Base-by-base conservation (phyloP, 441 rosid genomes). In the Gossypium schwendimanii region DNA sequence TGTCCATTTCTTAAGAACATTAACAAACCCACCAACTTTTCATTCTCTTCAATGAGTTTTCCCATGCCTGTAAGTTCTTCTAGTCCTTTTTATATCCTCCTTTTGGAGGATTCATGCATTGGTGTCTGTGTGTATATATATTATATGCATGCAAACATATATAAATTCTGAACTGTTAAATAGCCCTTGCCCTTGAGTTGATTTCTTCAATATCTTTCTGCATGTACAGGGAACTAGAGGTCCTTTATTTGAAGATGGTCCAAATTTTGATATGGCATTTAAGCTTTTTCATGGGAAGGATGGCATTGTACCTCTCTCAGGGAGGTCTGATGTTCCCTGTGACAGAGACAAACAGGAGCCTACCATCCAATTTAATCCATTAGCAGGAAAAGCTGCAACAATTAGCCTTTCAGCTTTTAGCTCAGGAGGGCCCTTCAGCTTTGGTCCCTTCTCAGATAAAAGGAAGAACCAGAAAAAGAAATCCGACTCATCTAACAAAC, bases 1-100 rank as follows among this genome's bases (percentile, higher is more conserved):
- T 91, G 98, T 72, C 97, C 98, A 20, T 92, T 92, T 79, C 72
- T 92, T 49, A 89, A 94, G 76, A 92, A 88, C 83, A 91, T 92
- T 73, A 82, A 86, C 84, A 86, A 88, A 77, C 89, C 94, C 17
- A 87, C 97, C 28, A 81, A 78, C 79, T 91, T 91, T 73, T 85
- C 91, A 17, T 82, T 89, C 80, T 85, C 91, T 14, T 76, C 91
- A 12, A 55, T 80, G 73, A 81, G 74, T 83, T 74, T 83, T 50
- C 83, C 91, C 6, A n/a, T 70, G 41, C 87, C 83, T 55, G 94
- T 89, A 79, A 79, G 71, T 74, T 12, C 59, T 70, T 2, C 3
- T 45, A 62, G 47, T n/a, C 45, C 49, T 12, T 50, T n/a, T 31
- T 18, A 0, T 67, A 12, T 1, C 12, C 11, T 53, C 15, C n/a